These are phyloP conservation scores for Phaeophleospora eucalypticola DNA, from an alignment of 2,329 filamentous ascomycete genomes.

Conservation along the genomic window DNA sequence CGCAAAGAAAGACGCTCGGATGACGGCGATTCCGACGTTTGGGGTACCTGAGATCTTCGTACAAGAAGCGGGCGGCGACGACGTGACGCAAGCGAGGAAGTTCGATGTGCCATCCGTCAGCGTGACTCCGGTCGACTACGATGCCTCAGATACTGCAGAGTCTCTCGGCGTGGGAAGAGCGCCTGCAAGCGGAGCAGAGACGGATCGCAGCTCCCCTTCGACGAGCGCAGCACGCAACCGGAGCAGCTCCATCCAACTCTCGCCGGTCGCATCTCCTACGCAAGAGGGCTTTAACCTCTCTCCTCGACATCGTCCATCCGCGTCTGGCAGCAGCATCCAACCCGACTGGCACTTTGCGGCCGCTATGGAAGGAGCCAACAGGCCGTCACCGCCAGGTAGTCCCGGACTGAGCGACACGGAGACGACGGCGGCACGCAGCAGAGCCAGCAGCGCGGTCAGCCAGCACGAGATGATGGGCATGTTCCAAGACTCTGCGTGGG, in stretches of 20 bases:
- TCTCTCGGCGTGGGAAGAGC: constrained; percentile 20
- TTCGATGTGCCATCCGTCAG: constrained; percentile 30
- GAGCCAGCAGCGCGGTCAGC: constrained; percentile 66
- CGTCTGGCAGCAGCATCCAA: constrained; percentile 29
- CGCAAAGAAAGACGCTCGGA: constrained; percentile 66
- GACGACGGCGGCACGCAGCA: constrained; percentile 44
- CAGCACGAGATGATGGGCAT: constrained; percentile 76
- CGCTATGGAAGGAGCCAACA: constrained; percentile 36
- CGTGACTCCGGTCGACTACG: constrained; percentile 30
- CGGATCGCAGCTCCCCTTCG: constrained; percentile 3
- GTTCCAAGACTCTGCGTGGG: constrained; percentile 86
- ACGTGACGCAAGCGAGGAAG: constrained; percentile 34
- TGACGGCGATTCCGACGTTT: constrained; percentile 74
- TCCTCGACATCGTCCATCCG: constrained; percentile 22
- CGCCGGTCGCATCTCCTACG: constrained; percentile 19
- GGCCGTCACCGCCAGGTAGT: constrained; percentile 28
- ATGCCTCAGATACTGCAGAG: constrained; percentile 33
- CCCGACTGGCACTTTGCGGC: constrained; percentile 46
- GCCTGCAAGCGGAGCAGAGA: constrained; percentile 9
- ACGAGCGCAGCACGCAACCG: constrained; percentile 17
- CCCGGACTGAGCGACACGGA: constrained; percentile 17
- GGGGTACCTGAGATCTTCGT: constrained; percentile 87
- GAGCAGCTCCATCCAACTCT: constrained; percentile 31
- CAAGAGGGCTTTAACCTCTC: constrained; percentile 20
- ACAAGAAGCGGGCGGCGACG: constrained; percentile 64